Conservation (phyloP, 768 basidiomycete genomes). For the Coprinellus micaceus region DNA sequence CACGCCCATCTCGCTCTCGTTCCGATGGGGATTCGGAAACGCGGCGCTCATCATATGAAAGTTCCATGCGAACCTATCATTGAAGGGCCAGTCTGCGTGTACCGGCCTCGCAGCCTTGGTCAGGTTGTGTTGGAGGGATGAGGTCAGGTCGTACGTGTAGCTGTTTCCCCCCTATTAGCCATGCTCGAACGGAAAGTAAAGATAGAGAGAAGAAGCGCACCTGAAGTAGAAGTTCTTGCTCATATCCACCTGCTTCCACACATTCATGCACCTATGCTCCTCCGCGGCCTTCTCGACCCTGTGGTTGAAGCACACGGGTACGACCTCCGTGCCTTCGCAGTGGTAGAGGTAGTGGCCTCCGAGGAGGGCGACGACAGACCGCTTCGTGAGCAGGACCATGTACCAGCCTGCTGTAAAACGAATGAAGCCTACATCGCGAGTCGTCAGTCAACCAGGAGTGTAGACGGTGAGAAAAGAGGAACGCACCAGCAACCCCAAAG, state of each 20-base stretch:
- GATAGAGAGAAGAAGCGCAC: constrained; percentile 32
- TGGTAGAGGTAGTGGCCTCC: constrained; percentile 97
- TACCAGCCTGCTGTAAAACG: constrained; percentile 96
- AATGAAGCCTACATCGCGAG: constrained; percentile 92
- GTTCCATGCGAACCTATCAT: constrained; percentile 94
- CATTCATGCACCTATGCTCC: constrained; percentile 82
- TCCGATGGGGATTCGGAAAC: constrained; percentile 55
- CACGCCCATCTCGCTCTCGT: too few species aligned
- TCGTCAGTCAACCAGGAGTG: too few species aligned
- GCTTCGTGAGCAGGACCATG: constrained; percentile 85
- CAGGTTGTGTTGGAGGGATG: constrained; percentile 91
- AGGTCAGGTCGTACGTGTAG: constrained; percentile 95
- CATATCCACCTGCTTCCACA: constrained; percentile 96
- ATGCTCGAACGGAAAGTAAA: too few species aligned
- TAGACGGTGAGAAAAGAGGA: not conserved
- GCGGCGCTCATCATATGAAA: constrained; percentile 76
- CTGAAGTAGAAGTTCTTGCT: constrained; percentile 99
- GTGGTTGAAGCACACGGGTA: constrained; percentile 73
- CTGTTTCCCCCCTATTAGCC: too few species aligned
- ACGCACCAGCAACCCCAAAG: constrained; percentile 77
- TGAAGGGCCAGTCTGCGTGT: constrained; percentile 61
- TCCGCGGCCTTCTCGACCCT: constrained; percentile 85
- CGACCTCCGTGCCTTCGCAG: constrained; percentile 85
- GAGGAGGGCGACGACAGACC: constrained; percentile 87
- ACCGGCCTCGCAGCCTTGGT: constrained; percentile 49